Base-by-base conservation (phyloP, 345 rosid genomes). In the Eutrema yunnanense region DNA sequence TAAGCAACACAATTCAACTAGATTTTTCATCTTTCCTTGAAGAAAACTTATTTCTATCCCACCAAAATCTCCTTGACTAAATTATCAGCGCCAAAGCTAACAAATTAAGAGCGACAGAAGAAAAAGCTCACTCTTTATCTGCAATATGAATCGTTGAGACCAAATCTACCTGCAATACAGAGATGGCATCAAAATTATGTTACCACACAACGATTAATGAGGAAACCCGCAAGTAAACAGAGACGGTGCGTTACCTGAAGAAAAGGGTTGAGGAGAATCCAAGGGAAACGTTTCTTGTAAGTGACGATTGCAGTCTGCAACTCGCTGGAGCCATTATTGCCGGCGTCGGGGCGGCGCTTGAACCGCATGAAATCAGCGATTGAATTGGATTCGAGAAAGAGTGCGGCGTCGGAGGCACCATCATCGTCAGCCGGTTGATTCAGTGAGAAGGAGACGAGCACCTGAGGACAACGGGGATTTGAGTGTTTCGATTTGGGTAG, bases 131-230 rank as follows among this genome's bases (percentile, higher is more conserved):
- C 96, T 87, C 92, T 85, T 87, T 86, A 78, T 95, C 97, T 2
- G 92, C 99, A 57, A 92, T 88, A 76, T 95, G 99, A 80, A 95
- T 87, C 1, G 97, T 85, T 22, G 97, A 95, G 44, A 92, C 92
- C 84, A 92, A 90, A 88, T 95, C 96, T 71, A 91, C 93, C 99
- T 95, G 80, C 75, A 62, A 44, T n/a, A 46, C 12, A 37, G 19
- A 73, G 41, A 73, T 6, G 72, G 6, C 11, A 53, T 6, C 22
- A 9, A 37, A 49, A 43, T 6, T 27, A 30, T 59, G 65, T 44
- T 22, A 43, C 13, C 29, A 9, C 5, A 8, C 22, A 1, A 6
- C 38, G 4, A 34, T 38, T 1, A 9, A 16, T 7, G 64, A 14
- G 6, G 0, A 33, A 65, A 65, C 14, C 32, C 2, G 3, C 0